A percentile compares a stretch with the other conserved stretches of the same genome.
These are phyloP conservation scores for Xerophyta viscosa DNA, from an alignment of 106 monocot species.

Conservation along the genomic window DNA sequence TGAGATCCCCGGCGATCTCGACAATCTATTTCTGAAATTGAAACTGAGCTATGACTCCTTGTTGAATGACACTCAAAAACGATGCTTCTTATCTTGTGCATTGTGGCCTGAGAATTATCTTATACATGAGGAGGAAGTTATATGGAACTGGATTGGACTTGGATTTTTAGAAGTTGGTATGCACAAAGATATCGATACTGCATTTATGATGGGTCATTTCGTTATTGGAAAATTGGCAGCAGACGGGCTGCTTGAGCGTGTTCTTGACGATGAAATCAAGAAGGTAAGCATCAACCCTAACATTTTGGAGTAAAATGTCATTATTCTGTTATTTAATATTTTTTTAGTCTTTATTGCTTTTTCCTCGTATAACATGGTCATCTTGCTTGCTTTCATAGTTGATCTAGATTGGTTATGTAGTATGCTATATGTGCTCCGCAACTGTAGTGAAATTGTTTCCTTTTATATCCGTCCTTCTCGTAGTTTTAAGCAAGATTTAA, in stretches of 20 bases:
- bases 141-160: conserved; percentile 28
- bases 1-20: not conserved
- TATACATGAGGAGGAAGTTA: conserved; percentile 8
- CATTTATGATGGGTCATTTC: conserved; percentile 5
- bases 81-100: conserved; percentile 22
- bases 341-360: not conserved
- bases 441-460: too few relatives aligned
- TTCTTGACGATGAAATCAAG: not conserved
- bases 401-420: too few relatives aligned
- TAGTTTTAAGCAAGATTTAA: too few relatives aligned
- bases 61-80: not conserved
- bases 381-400: too few relatives aligned
- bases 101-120: conserved; percentile 16
- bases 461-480: too few relatives aligned
- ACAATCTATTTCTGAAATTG: conserved; percentile 2
- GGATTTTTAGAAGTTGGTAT: conserved; percentile 9
- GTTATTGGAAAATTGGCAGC: conserved; percentile 4
- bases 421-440: too few relatives aligned
- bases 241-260: conserved; percentile 12
- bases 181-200: not conserved
- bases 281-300: not conserved
- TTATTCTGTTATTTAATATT: not conserved
- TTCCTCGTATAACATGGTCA: too few relatives aligned
- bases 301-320: too few relatives aligned
- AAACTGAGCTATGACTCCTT: conserved; percentile 33